A percentile compares a stretch with the other conserved stretches of the same genome.
These are phyloP conservation scores for Phialophora verrucosa DNA, from an alignment of 2,329 filamentous ascomycete species.

Conservation along the genomic window DNA sequence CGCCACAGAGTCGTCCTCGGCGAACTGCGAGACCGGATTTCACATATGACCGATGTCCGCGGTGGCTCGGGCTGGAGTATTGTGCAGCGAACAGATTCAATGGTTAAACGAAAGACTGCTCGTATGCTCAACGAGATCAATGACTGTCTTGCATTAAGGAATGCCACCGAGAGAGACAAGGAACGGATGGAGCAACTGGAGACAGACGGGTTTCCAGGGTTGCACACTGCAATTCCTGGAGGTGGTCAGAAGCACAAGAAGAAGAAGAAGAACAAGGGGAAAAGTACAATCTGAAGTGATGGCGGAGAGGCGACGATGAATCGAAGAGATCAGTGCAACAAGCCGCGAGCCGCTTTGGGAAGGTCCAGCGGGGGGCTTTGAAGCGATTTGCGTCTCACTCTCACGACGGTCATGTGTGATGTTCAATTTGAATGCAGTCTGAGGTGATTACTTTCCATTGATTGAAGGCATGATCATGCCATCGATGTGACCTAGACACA, in stretches of 20 bases:
- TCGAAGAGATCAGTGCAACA: neutral
- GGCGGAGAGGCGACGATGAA: neutral
- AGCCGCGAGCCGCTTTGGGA: neutral
- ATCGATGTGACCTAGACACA: neutral
- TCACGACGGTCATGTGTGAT: neutral
- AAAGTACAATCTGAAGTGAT: neutral
- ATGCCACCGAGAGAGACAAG: neutral
- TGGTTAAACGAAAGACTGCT: conserved; percentile 2
- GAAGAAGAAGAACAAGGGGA: conserved; percentile 7
- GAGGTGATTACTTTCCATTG: neutral
- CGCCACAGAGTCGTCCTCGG: neutral
- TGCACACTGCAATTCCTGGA: neutral
- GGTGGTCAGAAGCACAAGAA: neutral
- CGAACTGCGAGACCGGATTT: neutral
- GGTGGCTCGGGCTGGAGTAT: conserved; percentile 16
- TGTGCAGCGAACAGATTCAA: neutral
- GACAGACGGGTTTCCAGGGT: neutral
- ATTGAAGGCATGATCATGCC: neutral
- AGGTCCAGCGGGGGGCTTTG: neutral
- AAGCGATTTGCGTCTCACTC: neutral
- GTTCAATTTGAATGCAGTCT: neutral
- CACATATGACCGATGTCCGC: conserved; percentile 1
- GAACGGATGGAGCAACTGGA: neutral
- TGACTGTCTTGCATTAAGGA: conserved; percentile 7
- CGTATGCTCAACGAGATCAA: conserved; percentile 11